A percentile compares a stretch with the other conserved stretches of the same genome.
phyloP scores from a whole-genome alignment of 352 stramenopile genomes.

The Plasmopara muralis region DNA sequence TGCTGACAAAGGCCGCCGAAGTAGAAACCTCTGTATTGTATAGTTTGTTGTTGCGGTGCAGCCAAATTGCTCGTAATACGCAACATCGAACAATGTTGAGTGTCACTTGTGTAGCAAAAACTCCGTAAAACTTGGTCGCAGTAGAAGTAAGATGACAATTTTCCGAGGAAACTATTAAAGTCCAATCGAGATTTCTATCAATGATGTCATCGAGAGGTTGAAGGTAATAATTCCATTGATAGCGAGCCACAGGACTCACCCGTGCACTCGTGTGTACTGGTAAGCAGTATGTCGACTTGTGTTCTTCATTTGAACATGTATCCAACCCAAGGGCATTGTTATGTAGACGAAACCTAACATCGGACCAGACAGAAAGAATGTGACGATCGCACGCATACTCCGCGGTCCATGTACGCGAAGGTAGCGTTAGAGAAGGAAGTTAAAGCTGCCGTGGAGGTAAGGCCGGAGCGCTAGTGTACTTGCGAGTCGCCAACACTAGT shows the following conservation, averaged over 20 bases:
- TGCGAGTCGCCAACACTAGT: constrained; percentile 1
- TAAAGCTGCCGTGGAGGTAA: not conserved
- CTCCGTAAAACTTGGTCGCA: not conserved
- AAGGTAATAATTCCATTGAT: constrained; percentile 5
- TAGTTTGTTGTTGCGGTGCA: constrained; percentile 8
- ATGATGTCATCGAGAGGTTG: constrained; percentile 2
- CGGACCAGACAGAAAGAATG: not conserved
- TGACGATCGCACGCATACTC: not conserved
- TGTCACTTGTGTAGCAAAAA: not conserved
- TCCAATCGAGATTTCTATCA: constrained; percentile 1
- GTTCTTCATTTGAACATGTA: constrained; percentile 2
- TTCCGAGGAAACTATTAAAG: not conserved
- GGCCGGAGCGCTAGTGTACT: not conserved
- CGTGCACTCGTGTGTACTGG: constrained; percentile 11
- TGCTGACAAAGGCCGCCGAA: not conserved
- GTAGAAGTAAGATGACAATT: not conserved
- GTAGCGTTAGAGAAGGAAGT: not conserved
- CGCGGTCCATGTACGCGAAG: not conserved
- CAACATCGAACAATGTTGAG: constrained; percentile 7
- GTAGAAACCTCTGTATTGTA: constrained; percentile 6
- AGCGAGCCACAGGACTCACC: constrained; percentile 2
- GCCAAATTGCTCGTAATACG: constrained; percentile 4
- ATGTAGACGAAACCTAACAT: constrained; percentile 1
- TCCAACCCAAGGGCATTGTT: constrained; percentile 1
- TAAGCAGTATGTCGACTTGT: not conserved